Conservation (phyloP, 192 early-diverging fungal genomes). For the Oehlia diaphana region DNA sequence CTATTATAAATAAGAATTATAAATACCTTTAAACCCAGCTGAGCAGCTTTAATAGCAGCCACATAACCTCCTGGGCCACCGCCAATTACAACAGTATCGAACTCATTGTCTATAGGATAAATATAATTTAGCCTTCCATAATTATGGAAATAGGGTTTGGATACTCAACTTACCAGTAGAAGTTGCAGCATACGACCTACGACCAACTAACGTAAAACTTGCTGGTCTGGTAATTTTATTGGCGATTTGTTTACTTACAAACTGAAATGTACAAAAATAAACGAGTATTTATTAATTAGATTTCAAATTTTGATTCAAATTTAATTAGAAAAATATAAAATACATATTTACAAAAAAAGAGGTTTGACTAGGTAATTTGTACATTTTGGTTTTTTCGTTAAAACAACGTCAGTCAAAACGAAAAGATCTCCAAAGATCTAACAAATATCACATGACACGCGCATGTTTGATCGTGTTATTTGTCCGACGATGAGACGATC, state of each 20-base stretch:
- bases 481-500: background rate
- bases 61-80: constrained; percentile 98
- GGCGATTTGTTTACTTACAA: background rate
- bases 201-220: background rate
- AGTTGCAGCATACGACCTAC: constrained; percentile 2
- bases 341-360: too few species aligned
- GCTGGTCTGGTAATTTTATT: background rate
- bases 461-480: too few species aligned
- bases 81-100: constrained; percentile 86
- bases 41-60: constrained; percentile 98
- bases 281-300: too few species aligned
- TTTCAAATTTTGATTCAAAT: too few species aligned
- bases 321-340: too few species aligned
- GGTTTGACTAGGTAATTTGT: too few species aligned
- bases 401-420: background rate
- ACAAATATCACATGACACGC: background rate
- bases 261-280: background rate
- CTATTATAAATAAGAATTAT: background rate
- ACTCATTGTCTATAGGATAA: constrained; percentile 28
- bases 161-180: background rate
- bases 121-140: background rate
- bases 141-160: background rate
- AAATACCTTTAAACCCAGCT: constrained; percentile 92
- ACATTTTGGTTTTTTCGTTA: too few species aligned
- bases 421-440: background rate